Conservation (phyloP, 2,329 filamentous ascomycete genomes). For the Sclerotiophoma versabilis region DNA sequence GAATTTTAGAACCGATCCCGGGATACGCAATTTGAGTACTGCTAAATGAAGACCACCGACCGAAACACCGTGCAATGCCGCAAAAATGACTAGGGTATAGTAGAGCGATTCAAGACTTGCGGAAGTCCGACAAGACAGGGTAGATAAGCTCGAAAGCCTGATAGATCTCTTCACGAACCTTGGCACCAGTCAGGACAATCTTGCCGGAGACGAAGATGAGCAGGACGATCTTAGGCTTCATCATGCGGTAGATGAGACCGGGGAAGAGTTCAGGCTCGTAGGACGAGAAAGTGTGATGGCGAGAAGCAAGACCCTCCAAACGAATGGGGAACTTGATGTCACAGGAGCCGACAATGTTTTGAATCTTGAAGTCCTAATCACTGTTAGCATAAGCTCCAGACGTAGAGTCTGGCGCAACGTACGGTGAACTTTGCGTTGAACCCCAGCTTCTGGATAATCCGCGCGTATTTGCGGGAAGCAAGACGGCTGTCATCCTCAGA, state of each 20-base stretch:
- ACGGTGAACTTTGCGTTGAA: conserved; percentile 97
- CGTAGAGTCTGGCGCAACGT: conserved; percentile 28
- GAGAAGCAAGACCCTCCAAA: conserved; percentile 90
- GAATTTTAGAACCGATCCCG: conserved; percentile 38
- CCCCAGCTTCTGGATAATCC: conserved; percentile 99
- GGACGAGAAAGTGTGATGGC: conserved; percentile 94
- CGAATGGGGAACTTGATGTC: conserved; percentile 99
- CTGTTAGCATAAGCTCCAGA: conserved; percentile 27
- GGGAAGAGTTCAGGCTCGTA: conserved; percentile 99
- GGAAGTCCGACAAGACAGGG: conserved; percentile 61
- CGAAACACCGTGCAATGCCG: conserved; percentile 52
- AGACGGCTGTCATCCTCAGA: conserved; percentile 98
- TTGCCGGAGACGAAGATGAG: conserved; percentile 98
- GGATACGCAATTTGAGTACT: conserved; percentile 20
- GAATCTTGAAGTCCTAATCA: conserved; percentile 86
- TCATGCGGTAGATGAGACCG: conserved; percentile 99
- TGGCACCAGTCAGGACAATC: conserved; percentile 96
- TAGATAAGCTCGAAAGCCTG: conserved; percentile 50
- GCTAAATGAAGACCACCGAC: conserved; percentile 33
- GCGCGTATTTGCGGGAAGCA: conserved; percentile 95
- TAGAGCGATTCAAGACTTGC: conserved; percentile 60
- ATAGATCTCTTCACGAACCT: conserved; percentile 93
- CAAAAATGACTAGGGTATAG: conserved; percentile 39
- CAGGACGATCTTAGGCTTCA: conserved; percentile 98
- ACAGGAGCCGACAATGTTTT: conserved; percentile 95